Conservation (phyloP, 2,329 filamentous ascomycete species). For the Xylariales sp. region DNA sequence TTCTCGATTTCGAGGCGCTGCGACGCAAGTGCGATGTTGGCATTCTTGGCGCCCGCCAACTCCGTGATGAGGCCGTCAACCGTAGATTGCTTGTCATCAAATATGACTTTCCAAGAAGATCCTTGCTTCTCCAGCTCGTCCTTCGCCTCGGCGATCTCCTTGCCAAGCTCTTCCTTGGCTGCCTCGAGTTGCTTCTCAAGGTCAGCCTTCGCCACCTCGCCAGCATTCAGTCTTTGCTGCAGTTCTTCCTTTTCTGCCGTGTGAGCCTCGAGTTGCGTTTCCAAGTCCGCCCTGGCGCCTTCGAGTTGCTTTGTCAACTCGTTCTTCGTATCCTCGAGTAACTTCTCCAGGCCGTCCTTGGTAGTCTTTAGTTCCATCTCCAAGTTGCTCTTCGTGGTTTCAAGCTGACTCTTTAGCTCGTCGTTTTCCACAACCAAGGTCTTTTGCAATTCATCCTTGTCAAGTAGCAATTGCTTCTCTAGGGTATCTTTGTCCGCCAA, state of each 20-base stretch:
- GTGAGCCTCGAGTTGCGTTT: conserved; percentile 36
- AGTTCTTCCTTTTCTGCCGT: conserved; percentile 38
- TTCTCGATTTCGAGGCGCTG: conserved; percentile 43
- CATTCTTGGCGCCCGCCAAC: conserved; percentile 46
- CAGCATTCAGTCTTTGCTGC: conserved; percentile 40
- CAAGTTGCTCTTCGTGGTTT: conserved; percentile 35
- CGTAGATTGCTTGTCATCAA: conserved; percentile 45
- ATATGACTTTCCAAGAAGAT: conserved; percentile 39
- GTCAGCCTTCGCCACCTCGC: conserved; percentile 37
- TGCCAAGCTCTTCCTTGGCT: conserved; percentile 43
- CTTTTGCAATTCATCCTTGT: conserved; percentile 30
- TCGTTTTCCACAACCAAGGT: conserved; percentile 24
- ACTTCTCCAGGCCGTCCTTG: conserved; percentile 35
- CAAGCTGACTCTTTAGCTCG: conserved; percentile 24
- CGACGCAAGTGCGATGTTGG: conserved; percentile 47
- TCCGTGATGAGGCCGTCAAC: conserved; percentile 46
- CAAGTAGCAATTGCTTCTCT: conserved; percentile 30
- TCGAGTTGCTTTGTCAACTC: conserved; percentile 32
- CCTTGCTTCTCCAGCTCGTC: conserved; percentile 40
- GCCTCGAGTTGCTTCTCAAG: conserved; percentile 41
- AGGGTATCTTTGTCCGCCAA: conserved; percentile 36
- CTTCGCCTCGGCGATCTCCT: conserved; percentile 26
- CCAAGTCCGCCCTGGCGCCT: conserved; percentile 22
- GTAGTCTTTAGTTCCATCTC: conserved; percentile 31
- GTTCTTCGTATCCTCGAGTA: conserved; percentile 36